Percentiles rank a stretch among this genome's conserved stretches.
These are phyloP conservation scores for Globisporangium viniferum DNA, from an alignment of 352 stramenopile genomes.

Conservation along the genomic window DNA sequence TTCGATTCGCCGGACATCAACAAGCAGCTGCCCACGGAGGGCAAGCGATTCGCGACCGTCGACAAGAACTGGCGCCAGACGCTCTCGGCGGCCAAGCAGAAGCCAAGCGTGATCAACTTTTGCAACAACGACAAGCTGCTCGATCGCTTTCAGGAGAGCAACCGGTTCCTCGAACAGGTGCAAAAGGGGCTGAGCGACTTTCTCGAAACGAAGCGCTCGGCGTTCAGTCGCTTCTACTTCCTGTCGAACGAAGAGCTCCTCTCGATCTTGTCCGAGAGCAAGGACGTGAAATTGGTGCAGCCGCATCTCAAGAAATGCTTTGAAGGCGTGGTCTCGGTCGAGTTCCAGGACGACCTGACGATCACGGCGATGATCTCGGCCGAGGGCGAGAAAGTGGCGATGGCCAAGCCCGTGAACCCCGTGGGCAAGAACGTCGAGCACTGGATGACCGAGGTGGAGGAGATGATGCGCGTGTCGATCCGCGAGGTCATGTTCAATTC, in stretches of 20 bases:
- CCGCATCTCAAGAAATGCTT: constrained; percentile 96
- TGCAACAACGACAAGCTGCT: constrained; percentile 92
- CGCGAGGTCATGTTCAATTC: constrained; percentile 90
- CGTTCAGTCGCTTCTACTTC: constrained; percentile 95
- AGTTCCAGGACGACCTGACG: constrained; percentile 89
- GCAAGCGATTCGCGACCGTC: constrained; percentile 92
- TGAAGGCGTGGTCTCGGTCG: constrained; percentile 91
- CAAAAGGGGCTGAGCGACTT: constrained; percentile 95
- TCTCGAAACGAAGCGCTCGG: constrained; percentile 92
- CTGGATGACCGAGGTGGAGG: constrained; percentile 94
- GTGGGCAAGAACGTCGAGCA: constrained; percentile 94
- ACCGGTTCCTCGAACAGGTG: constrained; percentile 94
- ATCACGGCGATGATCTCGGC: constrained; percentile 91
- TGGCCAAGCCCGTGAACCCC: constrained; percentile 84
- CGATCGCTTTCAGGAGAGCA: constrained; percentile 91
- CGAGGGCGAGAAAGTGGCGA: constrained; percentile 89
- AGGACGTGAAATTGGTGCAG: constrained; percentile 94
- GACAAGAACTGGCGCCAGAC: constrained; percentile 95
- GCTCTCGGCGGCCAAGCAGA: constrained; percentile 78
- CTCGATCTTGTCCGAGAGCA: constrained; percentile 94
- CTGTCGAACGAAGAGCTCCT: constrained; percentile 94
- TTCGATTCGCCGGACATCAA: constrained; percentile 96
- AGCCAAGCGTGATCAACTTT: constrained; percentile 87
- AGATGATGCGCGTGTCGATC: constrained; percentile 91
- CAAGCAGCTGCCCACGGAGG: constrained; percentile 93